A percentile compares a stretch with the other conserved stretches of the same genome.
Conservation (phyloP, 352 stramenopile genomes). For the Phytophthora cryptogea region DNA sequence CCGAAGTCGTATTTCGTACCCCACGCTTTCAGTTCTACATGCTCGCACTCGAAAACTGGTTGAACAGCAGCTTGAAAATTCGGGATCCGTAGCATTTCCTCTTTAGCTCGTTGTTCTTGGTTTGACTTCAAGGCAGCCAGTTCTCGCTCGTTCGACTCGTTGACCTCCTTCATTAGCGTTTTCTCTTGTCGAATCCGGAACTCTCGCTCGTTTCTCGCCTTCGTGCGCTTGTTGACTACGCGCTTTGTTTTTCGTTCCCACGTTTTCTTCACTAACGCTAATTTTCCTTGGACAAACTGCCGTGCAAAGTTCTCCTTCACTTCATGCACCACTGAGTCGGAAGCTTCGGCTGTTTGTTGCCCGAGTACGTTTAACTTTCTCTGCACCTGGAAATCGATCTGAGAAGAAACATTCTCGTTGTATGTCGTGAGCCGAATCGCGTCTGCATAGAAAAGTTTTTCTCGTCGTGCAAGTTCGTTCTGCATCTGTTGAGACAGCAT, state of each 20-base stretch:
- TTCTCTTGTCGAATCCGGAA: slow-evolving; percentile 65
- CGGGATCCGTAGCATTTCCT: slow-evolving; percentile 59
- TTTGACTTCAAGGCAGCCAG: slow-evolving; percentile 34
- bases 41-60: slow-evolving; percentile 56
- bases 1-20: slow-evolving; percentile 64
- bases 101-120: slow-evolving; percentile 28
- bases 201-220: slow-evolving; percentile 47
- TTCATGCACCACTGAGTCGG: slow-evolving; percentile 25
- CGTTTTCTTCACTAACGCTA: slow-evolving; percentile 68
- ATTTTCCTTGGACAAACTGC: slow-evolving; percentile 58
- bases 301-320: slow-evolving; percentile 59
- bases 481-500: slow-evolving; percentile 38
- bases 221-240: slow-evolving; percentile 44
- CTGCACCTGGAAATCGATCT: slow-evolving; percentile 74
- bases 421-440: slow-evolving; percentile 69
- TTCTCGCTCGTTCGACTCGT: slow-evolving; percentile 39
- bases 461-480: slow-evolving; percentile 40
- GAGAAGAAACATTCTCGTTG: slow-evolving; percentile 62
- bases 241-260: slow-evolving; percentile 72
- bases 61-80: slow-evolving; percentile 55
- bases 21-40: slow-evolving; percentile 67
- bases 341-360: slow-evolving; percentile 14
- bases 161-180: slow-evolving; percentile 43
- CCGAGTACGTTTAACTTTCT: slow-evolving; percentile 40
- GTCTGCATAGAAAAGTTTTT: slow-evolving; percentile 53